Percentiles rank a stretch among this genome's conserved stretches.
These are phyloP conservation scores for Trypanosoma conorhini DNA, from an alignment of 208 protist species.

Conservation along the genomic window DNA sequence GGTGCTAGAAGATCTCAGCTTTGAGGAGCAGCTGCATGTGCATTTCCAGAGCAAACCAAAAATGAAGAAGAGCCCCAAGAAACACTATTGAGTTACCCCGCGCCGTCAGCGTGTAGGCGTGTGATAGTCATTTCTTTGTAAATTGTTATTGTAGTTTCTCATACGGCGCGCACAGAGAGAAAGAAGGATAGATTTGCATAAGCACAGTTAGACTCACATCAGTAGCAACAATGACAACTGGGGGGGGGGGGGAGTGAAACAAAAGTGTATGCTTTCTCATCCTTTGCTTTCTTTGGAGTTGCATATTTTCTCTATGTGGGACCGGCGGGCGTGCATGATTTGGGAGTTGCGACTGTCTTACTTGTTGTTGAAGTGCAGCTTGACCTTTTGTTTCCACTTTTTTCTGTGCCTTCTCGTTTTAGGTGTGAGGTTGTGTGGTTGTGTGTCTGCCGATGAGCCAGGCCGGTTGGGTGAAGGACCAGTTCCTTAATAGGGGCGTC, in stretches of 20 bases:
- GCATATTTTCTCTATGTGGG: not conserved
- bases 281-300: not conserved
- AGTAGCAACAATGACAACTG: not conserved
- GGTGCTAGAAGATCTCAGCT: constrained; percentile 85
- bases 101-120: constrained; percentile 9
- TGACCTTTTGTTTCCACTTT: constrained; percentile 32
- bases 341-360: not conserved
- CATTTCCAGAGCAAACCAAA: constrained; percentile 87
- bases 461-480: constrained; percentile 75
- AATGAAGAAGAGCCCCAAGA: constrained; percentile 90
- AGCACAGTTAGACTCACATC: not conserved
- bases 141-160: not conserved
- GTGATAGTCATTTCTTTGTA: not conserved
- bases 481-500: constrained; percentile 76
- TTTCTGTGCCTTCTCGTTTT: constrained; percentile 6
- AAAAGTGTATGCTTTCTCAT: not conserved
- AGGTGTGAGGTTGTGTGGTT: constrained; percentile 8
- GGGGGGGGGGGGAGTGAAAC: not conserved
- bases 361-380: constrained; percentile 10
- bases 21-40: constrained; percentile 89
- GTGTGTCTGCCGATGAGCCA: constrained; percentile 47
- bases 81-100: constrained; percentile 62
- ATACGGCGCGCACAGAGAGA: not conserved
- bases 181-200: not conserved
- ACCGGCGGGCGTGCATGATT: not conserved